Evolutionary conservation across 768 basidiomycete genomes (phyloP).

Genomic region (Suillus discolor): DNA sequence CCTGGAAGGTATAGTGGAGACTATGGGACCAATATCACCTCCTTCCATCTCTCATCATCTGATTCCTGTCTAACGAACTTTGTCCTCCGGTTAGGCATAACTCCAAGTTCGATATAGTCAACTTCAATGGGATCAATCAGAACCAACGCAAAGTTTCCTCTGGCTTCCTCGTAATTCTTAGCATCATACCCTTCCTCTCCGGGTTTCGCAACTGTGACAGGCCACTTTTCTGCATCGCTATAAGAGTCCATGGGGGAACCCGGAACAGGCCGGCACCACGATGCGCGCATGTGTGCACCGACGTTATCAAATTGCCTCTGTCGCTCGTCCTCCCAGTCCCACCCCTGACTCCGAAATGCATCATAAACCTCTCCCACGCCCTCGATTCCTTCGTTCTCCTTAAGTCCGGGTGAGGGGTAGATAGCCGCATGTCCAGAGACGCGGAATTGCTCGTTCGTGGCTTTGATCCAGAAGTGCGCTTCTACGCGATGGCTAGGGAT

Average conservation of each 20-base stretch:
- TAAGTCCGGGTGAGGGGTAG: slow-evolving; percentile 31
- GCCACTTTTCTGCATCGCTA: slow-evolving; percentile 67
- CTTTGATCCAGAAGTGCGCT: slow-evolving; percentile 73
- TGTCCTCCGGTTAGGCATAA: slow-evolving; percentile 60
- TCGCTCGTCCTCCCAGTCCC: slow-evolving; percentile 67
- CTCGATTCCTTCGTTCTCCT: slow-evolving; percentile 20
- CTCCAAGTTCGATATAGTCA: slow-evolving; percentile 66
- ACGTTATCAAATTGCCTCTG: slow-evolving; percentile 59
- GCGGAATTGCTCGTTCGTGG: slow-evolving; percentile 73
- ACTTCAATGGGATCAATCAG: slow-evolving; percentile 71
- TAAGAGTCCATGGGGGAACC: slow-evolving; percentile 55
- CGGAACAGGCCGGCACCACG: slow-evolving; percentile 70
- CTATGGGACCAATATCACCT: slow-evolving; percentile 66
- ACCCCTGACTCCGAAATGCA: slow-evolving; percentile 38
- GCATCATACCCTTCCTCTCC: slow-evolving; percentile 47
- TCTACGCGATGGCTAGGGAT: slow-evolving; percentile 49
- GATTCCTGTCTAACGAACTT: slow-evolving; percentile 47
- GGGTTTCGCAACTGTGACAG: slow-evolving; percentile 51
- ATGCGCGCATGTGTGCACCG: slow-evolving; percentile 65
- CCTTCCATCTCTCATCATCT: slow-evolving; percentile 51
- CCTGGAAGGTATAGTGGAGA: not conserved
- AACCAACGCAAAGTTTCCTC: slow-evolving; percentile 70
- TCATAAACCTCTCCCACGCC: slow-evolving; percentile 28
- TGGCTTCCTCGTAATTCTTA: slow-evolving; percentile 52
- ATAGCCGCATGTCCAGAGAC: slow-evolving; percentile 59